Base-by-base conservation (phyloP, 2,329 filamentous ascomycete genomes). In the Grosmannia serpens region DNA sequence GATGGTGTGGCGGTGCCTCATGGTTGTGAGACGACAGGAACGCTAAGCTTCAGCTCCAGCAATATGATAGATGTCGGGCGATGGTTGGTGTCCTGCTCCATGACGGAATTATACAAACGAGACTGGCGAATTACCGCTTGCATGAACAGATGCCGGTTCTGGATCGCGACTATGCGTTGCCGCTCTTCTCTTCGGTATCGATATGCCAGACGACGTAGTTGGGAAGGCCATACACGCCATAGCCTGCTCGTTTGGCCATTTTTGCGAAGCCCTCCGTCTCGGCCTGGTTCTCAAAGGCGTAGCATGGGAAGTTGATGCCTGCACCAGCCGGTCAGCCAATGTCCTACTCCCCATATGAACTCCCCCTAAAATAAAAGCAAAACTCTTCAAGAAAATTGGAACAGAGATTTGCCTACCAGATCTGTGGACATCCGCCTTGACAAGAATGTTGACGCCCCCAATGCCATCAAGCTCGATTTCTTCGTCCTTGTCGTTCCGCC, bases 151-250 rank as follows among this genome's bases (percentile, higher is more conserved):
- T 20, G 17, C 24, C 47, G 15, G 26, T 29, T n/a, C 29, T 8
- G 22, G 11, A 27, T 24, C 4, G 26, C 4, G 35, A n/a, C 24
- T 55, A 49, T 33, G 27, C 38, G 70, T 97, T 97, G 38, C 91
- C 90, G 38, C 84, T 82, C 79, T 96, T 96, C 77, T 99, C 94
- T 59, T 91, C 84, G 2, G 94, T 99, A 71, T 99, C 94, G 67
- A 96, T 89, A 70, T 99, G 94, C 94, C 94, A 99, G 60, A 99
- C 92, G 55, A 99, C 86, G 70, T 99, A 99, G 72, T 99, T 99
- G 49, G 92, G 94, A 58, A 99, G 77, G 52, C 94, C 94, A 65
- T 90, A 83, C 29, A 99, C 94, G 68, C 89, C 81, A 70, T 96
- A 97, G 51, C 94, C 94, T 22, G 94, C 94, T 63, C 91, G 82